Base-by-base conservation (phyloP, 768 basidiomycete genomes). In the Hortiboletus campestris region DNA sequence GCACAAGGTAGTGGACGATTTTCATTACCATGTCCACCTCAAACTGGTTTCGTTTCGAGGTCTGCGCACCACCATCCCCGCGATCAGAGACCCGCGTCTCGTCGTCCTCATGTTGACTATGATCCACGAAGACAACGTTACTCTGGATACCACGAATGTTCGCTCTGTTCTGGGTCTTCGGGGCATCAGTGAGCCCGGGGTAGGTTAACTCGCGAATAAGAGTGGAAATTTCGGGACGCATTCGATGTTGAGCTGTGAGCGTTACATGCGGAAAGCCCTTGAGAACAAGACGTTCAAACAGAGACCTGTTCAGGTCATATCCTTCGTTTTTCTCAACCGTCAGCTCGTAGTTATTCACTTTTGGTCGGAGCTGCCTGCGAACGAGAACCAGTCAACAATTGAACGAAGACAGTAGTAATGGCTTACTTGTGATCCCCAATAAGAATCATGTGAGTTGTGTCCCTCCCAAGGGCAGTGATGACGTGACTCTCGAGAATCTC, bases 371-470 rank as follows among this genome's bases (percentile, higher is more conserved):
- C 68, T 89, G 87, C 67, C 86, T 88, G 39, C 45, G 25, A 22
- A 35, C 14, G 29, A 51, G 29, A 13, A 38, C 31, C 3, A 48
- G 43, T 49, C 36, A 46, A 1, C 41, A 35, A 51, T 17, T 25
- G 38, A 39, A 36, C 11, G 28, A 34, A 25, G 42, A 20, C 6
- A 13, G 12, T 9, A 16, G 25, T 6, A n/a, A 28, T n/a, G 44
- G 68, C 81, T 14, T 69, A 86, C 87, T 88, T 82, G 67, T 88
- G 87, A 61, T 89, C 87, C 0, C 86, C 86, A 31, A 89, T 88
- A 6, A 89, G 72, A 59, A 88, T 81, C 49, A 88, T 63, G 31
- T 86, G 84, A 4, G 71, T 67, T 0, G 80, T 80, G 1, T 72
- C 53, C 2, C 55, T 53, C 0, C 78, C 78, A 5, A 88, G 68